A percentile compares a stretch with the other conserved stretches of the same genome.
Evolutionary conservation across 441 rosid species (phyloP).

Genomic region (Populus trichocarpa): DNA sequence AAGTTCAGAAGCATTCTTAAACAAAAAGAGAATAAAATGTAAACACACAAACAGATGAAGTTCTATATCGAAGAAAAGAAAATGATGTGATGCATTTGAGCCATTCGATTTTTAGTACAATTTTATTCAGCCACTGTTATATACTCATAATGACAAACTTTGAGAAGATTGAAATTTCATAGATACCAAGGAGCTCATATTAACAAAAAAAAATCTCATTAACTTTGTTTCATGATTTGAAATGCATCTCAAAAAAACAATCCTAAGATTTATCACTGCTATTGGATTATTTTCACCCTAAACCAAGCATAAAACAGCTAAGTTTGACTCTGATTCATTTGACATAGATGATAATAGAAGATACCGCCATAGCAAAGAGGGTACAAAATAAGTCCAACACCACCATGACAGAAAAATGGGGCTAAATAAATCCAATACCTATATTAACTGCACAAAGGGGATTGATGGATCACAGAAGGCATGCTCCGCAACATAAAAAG

Average conservation of each 20-base stretch:
- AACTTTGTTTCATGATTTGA: background rate
- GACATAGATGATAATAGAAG: background rate
- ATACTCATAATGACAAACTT: background rate
- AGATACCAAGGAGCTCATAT: background rate
- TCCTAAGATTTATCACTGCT: background rate
- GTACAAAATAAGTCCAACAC: background rate
- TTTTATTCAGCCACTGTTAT: background rate
- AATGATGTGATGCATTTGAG: background rate
- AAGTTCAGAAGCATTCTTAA: conserved; percentile 5
- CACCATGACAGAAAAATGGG: background rate
- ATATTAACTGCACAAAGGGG: background rate
- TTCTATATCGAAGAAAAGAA: background rate
- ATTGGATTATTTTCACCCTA: background rate
- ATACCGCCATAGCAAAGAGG: background rate
- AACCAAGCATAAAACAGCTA: background rate
- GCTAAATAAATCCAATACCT: background rate
- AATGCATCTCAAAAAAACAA: background rate
- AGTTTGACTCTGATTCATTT: background rate
- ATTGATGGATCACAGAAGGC: background rate
- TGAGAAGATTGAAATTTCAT: background rate
- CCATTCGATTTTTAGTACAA: background rate
- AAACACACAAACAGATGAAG: background rate
- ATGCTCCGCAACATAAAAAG: background rate
- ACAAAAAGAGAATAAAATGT: background rate
- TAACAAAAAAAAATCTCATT: background rate